Evolutionary conservation across 1,284 basidiomycete genomes (phyloP).

Genomic region (Ceratobasidium sp.): DNA sequence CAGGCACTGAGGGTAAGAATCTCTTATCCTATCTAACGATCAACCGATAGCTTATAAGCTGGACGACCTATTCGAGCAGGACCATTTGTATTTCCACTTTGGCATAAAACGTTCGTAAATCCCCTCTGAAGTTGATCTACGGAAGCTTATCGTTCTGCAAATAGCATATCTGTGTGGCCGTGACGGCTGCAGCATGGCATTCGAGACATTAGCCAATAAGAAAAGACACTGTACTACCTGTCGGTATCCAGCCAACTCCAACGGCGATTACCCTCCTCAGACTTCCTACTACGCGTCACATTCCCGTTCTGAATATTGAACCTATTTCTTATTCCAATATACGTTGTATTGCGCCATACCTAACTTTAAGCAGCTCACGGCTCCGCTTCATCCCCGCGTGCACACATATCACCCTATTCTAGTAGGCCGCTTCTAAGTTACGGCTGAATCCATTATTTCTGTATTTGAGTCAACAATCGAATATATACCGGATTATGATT

Average conservation of each 20-base stretch:
- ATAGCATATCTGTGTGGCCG: not conserved
- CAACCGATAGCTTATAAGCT: too few relatives aligned
- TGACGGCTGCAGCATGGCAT: not conserved
- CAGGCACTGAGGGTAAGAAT: too few relatives aligned
- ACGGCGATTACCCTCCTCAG: not conserved
- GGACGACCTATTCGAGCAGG: constrained; percentile 9
- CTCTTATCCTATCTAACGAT: too few relatives aligned
- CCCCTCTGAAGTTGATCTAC: not conserved
- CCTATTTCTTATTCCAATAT: too few relatives aligned
- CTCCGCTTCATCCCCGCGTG: too few relatives aligned
- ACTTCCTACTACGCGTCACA: not conserved
- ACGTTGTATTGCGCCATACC: too few relatives aligned
- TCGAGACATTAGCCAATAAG: constrained; percentile 10
- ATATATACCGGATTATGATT: too few relatives aligned
- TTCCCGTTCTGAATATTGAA: not conserved
- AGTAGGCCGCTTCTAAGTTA: too few relatives aligned
- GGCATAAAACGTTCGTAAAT: constrained; percentile 18
- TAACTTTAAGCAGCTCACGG: too few relatives aligned
- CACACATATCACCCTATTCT: too few relatives aligned
- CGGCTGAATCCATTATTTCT: too few relatives aligned
- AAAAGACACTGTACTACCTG: constrained; percentile 3
- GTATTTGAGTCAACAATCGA: too few relatives aligned
- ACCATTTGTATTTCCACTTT: constrained; percentile 34
- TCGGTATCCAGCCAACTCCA: not conserved
- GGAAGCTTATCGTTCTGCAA: not conserved